phyloP scores from a whole-genome alignment of 768 basidiomycete species.

The Rossbeevera mucosa region DNA sequence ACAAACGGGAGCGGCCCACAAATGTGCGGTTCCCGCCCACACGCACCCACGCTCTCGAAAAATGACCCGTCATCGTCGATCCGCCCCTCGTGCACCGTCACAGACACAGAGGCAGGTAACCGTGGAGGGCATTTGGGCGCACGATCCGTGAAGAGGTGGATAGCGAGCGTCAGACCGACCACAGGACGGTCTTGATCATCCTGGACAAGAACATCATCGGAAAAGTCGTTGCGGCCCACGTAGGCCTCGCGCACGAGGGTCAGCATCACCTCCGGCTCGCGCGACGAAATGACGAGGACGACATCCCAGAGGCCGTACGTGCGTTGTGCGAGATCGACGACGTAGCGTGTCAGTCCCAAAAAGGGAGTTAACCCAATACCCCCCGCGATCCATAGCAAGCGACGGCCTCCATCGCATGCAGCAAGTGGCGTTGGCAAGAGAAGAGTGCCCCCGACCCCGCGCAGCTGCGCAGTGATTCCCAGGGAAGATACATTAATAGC shows the following conservation, averaged over 20 bases:
- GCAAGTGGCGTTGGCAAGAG: slow-evolving; percentile 18
- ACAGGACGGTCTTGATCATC: background rate
- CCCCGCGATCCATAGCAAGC: slow-evolving; percentile 56
- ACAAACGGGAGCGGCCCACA: slow-evolving; percentile 26
- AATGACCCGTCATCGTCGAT: slow-evolving; percentile 17
- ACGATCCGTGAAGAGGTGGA: slow-evolving; percentile 15
- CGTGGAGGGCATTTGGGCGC: background rate
- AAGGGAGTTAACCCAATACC: slow-evolving; percentile 66
- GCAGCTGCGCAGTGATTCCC: slow-evolving; percentile 40
- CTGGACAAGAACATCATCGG: background rate
- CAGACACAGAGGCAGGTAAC: slow-evolving; percentile 7
- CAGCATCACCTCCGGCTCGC: slow-evolving; percentile 50
- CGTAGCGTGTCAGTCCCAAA: slow-evolving; percentile 43
- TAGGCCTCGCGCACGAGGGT: slow-evolving; percentile 37
- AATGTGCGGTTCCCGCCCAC: slow-evolving; percentile 15
- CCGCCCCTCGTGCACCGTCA: slow-evolving; percentile 15
- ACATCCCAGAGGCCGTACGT: slow-evolving; percentile 36
- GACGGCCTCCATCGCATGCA: slow-evolving; percentile 23
- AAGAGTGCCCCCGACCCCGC: slow-evolving; percentile 53
- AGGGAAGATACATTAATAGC: slow-evolving; percentile 26
- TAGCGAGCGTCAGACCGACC: slow-evolving; percentile 14
- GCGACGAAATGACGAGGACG: slow-evolving; percentile 46
- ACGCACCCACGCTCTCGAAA: slow-evolving; percentile 17
- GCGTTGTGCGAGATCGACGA: slow-evolving; percentile 11
- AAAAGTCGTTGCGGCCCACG: background rate